Conservation (phyloP, 805 yeast genomes). For the Tanozyma kutaoensis region DNA sequence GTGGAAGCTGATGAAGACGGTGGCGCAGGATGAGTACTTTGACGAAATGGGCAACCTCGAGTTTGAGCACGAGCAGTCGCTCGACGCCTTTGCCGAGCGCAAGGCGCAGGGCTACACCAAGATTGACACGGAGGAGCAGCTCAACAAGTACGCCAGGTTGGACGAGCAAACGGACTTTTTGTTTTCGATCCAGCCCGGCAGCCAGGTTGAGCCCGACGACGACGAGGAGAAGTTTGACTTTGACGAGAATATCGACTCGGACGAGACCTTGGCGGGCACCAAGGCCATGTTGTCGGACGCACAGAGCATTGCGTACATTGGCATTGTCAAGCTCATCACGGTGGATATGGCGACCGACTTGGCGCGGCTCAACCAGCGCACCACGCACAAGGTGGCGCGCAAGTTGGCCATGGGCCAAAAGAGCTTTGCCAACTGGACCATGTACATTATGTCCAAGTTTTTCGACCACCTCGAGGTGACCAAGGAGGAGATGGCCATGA, state of each 20-base stretch:
- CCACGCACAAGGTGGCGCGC: constrained; percentile 42
- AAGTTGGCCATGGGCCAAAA: constrained; percentile 57
- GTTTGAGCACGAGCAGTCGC: constrained; percentile 14
- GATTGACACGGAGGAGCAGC: constrained; percentile 78
- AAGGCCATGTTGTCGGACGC: constrained; percentile 68
- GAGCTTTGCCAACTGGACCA: constrained; percentile 76
- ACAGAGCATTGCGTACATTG: constrained; percentile 87
- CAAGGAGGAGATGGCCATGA: constrained; percentile 75
- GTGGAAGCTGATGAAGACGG: constrained; percentile 85
- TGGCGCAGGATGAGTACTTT: constrained; percentile 65
- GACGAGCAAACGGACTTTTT: constrained; percentile 40
- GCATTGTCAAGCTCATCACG: constrained; percentile 61
- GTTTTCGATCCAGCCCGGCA: constrained; percentile 15
- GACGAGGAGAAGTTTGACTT: constrained; percentile 16
- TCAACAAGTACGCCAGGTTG: constrained; percentile 46
- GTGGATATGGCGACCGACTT: constrained; percentile 76
- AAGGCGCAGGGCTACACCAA: constrained; percentile 74
- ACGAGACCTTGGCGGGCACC: constrained; percentile 66
- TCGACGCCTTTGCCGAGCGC: constrained; percentile 14
- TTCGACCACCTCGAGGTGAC: constrained; percentile 71
- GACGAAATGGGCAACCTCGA: constrained; percentile 66
- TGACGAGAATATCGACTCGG: constrained; percentile 33
- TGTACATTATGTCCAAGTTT: constrained; percentile 52
- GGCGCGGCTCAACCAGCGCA: constrained; percentile 41
- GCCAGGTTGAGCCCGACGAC: constrained; percentile 9